Evolutionary conservation across 305 asterid species (phyloP), one percentile per base, ranked within the genome.

Genomic region (Withania somnifera): DNA sequence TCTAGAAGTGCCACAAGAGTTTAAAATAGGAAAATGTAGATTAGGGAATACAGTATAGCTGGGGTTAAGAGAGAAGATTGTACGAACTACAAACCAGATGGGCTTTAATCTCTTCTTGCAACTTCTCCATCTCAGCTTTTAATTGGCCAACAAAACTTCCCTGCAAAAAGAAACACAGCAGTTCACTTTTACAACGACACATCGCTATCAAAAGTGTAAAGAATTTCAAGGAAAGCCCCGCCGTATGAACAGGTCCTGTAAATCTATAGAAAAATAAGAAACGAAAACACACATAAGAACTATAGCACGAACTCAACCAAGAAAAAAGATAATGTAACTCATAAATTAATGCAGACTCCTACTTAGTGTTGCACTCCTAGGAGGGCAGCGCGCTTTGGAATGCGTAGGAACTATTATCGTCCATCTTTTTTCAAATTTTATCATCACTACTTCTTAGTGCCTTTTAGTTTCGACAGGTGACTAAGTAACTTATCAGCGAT

Each of bases 61-160:
- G 32, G 79, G 79, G 15, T 47, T 45, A 45, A 24, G 19, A 38
- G 47, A 24, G 40, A 75, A 75, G 61, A 75, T 50, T 75, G 84
- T 58, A 85, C 98, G 86, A 76, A 96, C 99, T 66, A 86, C 99
- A 87, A 69, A 97, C 99, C 97, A 93, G 83, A 56, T 88, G 93
- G 71, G 86, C 90, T 83, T 88, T 97, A 86, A 97, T 94, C 88
- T 97, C 97, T 68, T 84, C 94, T 84, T 92, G 98, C 83, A 97
- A 81, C 85, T 34, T 87, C 87, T 91, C 98, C 94, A 97, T 82
- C 79, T 93, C 96, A 84, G 84, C 87, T 86, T 91, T 93, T 82
- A 97, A 87, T 87, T 97, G 98, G 89, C 86, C 90, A 86, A 94
- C 96, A 82, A 88, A 85, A 86, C 95, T 71, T 81, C 98, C 98